These are phyloP conservation scores for Borovskyia barvae DNA, from an alignment of 208 protist genomes.

Conservation along the genomic window DNA sequence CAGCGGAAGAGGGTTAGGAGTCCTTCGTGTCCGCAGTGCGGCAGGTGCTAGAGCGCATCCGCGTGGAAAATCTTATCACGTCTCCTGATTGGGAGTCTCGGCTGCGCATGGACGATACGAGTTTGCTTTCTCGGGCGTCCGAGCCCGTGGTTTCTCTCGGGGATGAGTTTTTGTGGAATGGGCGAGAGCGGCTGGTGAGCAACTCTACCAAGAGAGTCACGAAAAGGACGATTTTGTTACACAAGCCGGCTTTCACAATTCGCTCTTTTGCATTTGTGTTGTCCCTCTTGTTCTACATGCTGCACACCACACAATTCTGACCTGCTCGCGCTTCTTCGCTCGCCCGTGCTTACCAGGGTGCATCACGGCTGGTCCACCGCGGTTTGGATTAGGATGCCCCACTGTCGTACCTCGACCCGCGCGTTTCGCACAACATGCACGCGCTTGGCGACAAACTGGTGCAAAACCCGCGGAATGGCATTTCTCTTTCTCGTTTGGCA, in stretches of 20 bases:
- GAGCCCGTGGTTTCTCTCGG: constrained; percentile 6
- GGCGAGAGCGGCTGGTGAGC: constrained; percentile 5
- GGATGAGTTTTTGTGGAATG: constrained; percentile 16
- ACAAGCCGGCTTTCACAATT: background rate
- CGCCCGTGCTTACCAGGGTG: background rate
- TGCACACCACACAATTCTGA: constrained; percentile 11
- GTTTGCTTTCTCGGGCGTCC: background rate
- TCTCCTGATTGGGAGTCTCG: constrained; percentile 5
- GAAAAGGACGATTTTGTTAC: background rate
- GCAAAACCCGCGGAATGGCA: background rate
- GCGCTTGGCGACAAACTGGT: background rate
- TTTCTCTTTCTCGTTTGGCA: background rate
- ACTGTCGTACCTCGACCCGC: background rate
- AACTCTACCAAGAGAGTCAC: constrained; percentile 17
- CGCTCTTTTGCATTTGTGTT: constrained; percentile 1
- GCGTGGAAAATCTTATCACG: constrained; percentile 12
- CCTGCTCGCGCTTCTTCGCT: background rate
- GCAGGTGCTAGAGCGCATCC: constrained; percentile 6
- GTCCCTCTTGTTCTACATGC: constrained; percentile 1
- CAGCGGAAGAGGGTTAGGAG: background rate
- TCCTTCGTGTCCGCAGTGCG: background rate
- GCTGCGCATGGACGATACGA: background rate
- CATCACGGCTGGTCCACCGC: background rate
- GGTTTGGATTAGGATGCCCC: background rate
- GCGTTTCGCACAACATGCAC: background rate